Evolutionary conservation across 2,329 filamentous ascomycete species (phyloP).

Genomic region (Neurospora sp.): DNA sequence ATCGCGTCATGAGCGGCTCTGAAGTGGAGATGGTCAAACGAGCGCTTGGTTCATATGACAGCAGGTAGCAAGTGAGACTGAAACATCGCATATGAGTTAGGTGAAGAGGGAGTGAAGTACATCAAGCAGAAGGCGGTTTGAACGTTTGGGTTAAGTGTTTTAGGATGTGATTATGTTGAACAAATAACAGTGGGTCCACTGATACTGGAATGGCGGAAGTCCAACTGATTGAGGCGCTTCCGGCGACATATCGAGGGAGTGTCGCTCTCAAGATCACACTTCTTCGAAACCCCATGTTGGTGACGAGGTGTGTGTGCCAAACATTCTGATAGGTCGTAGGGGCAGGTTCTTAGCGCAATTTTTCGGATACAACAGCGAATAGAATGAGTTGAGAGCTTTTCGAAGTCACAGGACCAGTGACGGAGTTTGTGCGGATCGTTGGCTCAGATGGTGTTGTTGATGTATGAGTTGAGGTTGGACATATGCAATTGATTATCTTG

Average conservation of each 20-base stretch:
- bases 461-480: not conserved
- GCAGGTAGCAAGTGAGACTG: not conserved
- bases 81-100: not conserved
- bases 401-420: not conserved
- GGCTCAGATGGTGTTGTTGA: not conserved
- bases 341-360: not conserved
- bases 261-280: not conserved
- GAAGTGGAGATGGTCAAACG: not conserved
- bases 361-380: no score
- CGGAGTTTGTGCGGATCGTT: not conserved
- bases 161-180: no score
- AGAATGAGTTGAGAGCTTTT: no score
- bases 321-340: not conserved
- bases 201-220: no score
- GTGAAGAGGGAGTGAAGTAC: not conserved
- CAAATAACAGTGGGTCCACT: no score
- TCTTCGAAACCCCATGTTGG: not conserved
- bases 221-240: no score
- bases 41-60: fast-evolving
- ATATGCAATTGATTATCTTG: no score
- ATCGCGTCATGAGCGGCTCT: not conserved
- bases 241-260: not conserved
- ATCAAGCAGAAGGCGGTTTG: no score
- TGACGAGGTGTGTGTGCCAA: not conserved
- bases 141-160: no score